A percentile compares a stretch with the other conserved stretches of the same genome.
These are phyloP conservation scores for Rhynchospora breviuscula DNA, from an alignment of 176 grass and related monocot species.

Conservation along the genomic window DNA sequence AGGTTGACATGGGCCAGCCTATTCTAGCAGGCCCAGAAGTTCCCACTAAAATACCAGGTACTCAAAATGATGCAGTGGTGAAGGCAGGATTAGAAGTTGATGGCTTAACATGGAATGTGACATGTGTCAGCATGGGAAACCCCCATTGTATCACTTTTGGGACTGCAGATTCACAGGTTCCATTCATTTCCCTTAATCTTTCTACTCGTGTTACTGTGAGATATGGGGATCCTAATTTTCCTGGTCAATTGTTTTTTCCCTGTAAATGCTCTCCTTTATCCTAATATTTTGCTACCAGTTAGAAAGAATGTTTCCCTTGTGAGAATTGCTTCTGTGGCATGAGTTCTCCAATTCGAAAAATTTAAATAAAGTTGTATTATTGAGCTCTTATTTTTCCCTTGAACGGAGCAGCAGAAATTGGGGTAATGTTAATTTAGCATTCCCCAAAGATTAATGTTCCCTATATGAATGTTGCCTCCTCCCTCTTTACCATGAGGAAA, in stretches of 20 bases:
- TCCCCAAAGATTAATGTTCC: slow-evolving; percentile 15
- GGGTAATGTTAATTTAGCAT: neutral
- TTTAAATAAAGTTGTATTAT: neutral
- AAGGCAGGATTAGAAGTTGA: slow-evolving; percentile 62
- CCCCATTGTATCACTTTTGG: slow-evolving; percentile 93
- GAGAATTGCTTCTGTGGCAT: neutral
- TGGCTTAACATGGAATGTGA: slow-evolving; percentile 73
- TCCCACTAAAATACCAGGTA: slow-evolving; percentile 69
- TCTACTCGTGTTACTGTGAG: neutral
- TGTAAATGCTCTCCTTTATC: neutral
- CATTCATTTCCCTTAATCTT: neutral
- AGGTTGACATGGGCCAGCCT: slow-evolving; percentile 92
- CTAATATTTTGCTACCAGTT: neutral
- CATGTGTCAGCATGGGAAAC: slow-evolving; percentile 99
- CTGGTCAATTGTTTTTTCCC: neutral
- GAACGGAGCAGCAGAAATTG: slow-evolving; percentile 6
- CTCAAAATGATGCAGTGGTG: slow-evolving; percentile 61
- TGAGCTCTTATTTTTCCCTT: neutral
- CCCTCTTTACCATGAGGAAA: slow-evolving; percentile 15
- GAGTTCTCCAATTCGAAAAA: neutral
- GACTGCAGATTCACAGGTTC: slow-evolving; percentile 40
- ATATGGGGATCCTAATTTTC: neutral
- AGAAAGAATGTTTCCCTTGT: neutral
- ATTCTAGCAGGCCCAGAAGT: slow-evolving; percentile 57
- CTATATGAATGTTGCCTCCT: slow-evolving; percentile 4